phyloP scores from a whole-genome alignment of 2,329 filamentous ascomycete genomes.

The Calonectria pteridis region DNA sequence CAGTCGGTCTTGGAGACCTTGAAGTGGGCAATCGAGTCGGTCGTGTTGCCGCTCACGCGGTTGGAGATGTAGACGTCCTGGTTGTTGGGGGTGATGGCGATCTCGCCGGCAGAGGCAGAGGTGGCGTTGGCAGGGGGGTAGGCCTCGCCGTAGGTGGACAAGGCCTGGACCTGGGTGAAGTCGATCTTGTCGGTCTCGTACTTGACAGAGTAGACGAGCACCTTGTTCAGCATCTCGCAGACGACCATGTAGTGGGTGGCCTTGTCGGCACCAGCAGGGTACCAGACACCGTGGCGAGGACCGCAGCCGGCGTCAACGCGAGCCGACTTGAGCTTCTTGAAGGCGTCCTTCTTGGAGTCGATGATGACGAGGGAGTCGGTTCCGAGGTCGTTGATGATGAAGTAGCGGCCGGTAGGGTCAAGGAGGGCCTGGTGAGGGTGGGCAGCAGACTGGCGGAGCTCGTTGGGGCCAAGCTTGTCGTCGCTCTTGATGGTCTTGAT shows the following conservation, averaged over 20 bases:
- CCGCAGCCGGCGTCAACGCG: slow-evolving; percentile 55
- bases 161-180: slow-evolving; percentile 52
- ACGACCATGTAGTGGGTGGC: slow-evolving; percentile 61
- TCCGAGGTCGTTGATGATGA: slow-evolving; percentile 63
- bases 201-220: slow-evolving; percentile 57
- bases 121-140: slow-evolving; percentile 51
- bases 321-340: slow-evolving; percentile 51
- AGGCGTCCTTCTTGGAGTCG: slow-evolving; percentile 57
- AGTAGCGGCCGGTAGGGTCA: slow-evolving; percentile 63
- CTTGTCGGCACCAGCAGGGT: slow-evolving; percentile 47
- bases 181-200: slow-evolving; percentile 53
- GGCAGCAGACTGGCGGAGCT: slow-evolving; percentile 48
- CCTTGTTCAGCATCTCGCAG: slow-evolving; percentile 60
- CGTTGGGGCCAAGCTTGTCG: slow-evolving; percentile 49
- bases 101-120: slow-evolving; percentile 59
- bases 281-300: slow-evolving; percentile 65
- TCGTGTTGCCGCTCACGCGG: slow-evolving; percentile 58
- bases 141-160: slow-evolving; percentile 56
- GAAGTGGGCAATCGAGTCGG: slow-evolving; percentile 64
- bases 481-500: slow-evolving; percentile 54
- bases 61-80: slow-evolving; percentile 65
- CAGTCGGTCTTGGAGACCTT: slow-evolving; percentile 42
- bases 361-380: slow-evolving; percentile 61
- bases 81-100: slow-evolving; percentile 57
- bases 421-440: slow-evolving; percentile 63